phyloP scores from a whole-genome alignment of 2,329 filamentous ascomycete genomes.

The Fusarium veterinarium region DNA sequence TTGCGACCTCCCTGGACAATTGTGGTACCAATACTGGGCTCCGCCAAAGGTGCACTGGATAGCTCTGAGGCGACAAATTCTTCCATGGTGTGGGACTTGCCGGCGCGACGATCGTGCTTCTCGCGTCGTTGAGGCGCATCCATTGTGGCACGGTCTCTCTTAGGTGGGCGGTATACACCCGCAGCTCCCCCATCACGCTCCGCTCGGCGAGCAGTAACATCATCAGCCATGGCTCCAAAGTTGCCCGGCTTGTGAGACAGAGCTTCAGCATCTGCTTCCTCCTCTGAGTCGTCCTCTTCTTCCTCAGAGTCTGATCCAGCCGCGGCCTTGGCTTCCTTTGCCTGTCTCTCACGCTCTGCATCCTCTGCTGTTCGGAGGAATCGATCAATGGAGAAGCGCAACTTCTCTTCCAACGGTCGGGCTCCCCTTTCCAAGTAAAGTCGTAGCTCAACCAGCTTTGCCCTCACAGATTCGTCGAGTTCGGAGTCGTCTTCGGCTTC shows the following conservation, averaged over 20 bases:
- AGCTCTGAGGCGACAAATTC: constrained; percentile 91
- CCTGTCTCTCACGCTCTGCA: constrained; percentile 62
- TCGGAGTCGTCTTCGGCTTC: constrained; percentile 54
- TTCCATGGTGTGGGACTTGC: constrained; percentile 86
- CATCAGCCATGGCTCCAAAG: constrained; percentile 49
- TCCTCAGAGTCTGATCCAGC: constrained; percentile 43
- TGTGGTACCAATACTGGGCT: constrained; percentile 92
- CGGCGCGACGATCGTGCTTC: constrained; percentile 69
- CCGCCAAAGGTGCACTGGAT: constrained; percentile 80
- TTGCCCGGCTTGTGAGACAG: constrained; percentile 41
- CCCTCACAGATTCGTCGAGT: constrained; percentile 74
- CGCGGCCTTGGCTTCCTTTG: constrained; percentile 47
- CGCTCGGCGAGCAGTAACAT: constrained; percentile 45
- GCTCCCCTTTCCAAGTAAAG: constrained; percentile 94
- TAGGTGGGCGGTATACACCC: constrained; percentile 89
- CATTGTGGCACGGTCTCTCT: constrained; percentile 88
- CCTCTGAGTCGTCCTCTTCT: constrained; percentile 52
- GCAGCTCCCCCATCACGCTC: constrained; percentile 56
- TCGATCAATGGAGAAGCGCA: constrained; percentile 97
- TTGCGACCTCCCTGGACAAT: constrained; percentile 83
- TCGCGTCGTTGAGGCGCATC: constrained; percentile 73
- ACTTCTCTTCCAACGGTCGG: constrained; percentile 85
- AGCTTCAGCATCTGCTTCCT: constrained; percentile 50
- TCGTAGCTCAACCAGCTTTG: constrained; percentile 90
- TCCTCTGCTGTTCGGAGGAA: constrained; percentile 89